Evolutionary conservation across 2,329 filamentous ascomycete genomes (phyloP).

Genomic region (Meredithiella fracta): DNA sequence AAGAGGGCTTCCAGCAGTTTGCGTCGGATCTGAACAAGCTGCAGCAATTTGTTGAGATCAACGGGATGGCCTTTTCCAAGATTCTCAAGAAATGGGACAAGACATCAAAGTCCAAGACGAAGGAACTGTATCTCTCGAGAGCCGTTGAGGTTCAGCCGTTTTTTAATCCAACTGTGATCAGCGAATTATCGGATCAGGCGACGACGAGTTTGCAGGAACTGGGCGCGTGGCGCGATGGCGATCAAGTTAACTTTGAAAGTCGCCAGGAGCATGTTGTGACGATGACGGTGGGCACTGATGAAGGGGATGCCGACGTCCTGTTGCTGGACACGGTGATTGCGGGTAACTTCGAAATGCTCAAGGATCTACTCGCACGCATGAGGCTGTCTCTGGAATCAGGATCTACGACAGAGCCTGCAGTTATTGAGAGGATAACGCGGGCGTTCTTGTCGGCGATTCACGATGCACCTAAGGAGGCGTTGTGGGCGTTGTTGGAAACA

Average conservation of each 20-base stretch:
- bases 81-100: conserved; percentile 99
- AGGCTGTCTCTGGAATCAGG: conserved; percentile 35
- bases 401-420: conserved; percentile 34
- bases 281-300: conserved; percentile 56
- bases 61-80: conserved; percentile 94
- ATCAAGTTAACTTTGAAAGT: conserved; percentile 68
- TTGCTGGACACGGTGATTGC: conserved; percentile 73
- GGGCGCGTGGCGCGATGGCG: conserved; percentile 91
- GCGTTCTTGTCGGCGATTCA: conserved; percentile 83
- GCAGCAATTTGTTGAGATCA: conserved; percentile 96
- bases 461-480: conserved; percentile 61
- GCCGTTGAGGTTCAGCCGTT: conserved; percentile 96
- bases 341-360: conserved; percentile 60
- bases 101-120: conserved; percentile 96
- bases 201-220: conserved; percentile 92
- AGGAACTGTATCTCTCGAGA: conserved; percentile 88
- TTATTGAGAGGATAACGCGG: conserved; percentile 65
- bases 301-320: conserved; percentile 77
- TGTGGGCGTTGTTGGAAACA: conserved; percentile 64
- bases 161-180: conserved; percentile 94
- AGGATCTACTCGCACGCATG: conserved; percentile 68
- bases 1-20: conserved; percentile 96
- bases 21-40: conserved; percentile 93
- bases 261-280: conserved; percentile 46
- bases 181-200: conserved; percentile 88